Conservation (phyloP, 2,329 filamentous ascomycete genomes). For the Ophiocordyceps robertsii region DNA sequence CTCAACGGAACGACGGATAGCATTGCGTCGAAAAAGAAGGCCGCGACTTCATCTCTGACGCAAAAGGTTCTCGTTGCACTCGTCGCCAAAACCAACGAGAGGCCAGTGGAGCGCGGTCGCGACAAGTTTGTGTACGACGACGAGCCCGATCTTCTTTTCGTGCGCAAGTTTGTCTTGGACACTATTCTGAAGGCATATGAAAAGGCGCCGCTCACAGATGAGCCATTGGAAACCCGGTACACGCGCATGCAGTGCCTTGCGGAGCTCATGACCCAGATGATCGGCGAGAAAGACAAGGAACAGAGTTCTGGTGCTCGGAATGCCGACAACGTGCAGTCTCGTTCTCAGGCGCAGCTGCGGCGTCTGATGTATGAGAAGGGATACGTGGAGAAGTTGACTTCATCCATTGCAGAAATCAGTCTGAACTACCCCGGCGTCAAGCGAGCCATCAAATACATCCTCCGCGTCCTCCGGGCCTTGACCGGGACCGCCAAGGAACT, state of each 20-base stretch:
- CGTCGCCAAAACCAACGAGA: slow-evolving; percentile 77
- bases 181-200: slow-evolving; percentile 87
- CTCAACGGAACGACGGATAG: slow-evolving; percentile 58
- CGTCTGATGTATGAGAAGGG: slow-evolving; percentile 99
- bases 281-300: slow-evolving; percentile 63
- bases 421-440: slow-evolving; percentile 89
- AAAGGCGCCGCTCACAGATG: slow-evolving; percentile 65
- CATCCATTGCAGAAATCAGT: slow-evolving; percentile 89
- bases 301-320: slow-evolving; percentile 28
- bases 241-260: slow-evolving; percentile 75
- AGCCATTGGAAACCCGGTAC: slow-evolving; percentile 76
- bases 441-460: slow-evolving; percentile 89
- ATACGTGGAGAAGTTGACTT: slow-evolving; percentile 76
- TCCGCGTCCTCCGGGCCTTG: slow-evolving; percentile 75
- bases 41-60: slow-evolving; percentile 72
- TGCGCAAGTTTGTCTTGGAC: slow-evolving; percentile 89
- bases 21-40: slow-evolving; percentile 68
- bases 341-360: slow-evolving; percentile 71
- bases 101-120: slow-evolving; percentile 40
- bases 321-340: slow-evolving; percentile 24
- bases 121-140: slow-evolving; percentile 57
- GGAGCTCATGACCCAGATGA: slow-evolving; percentile 86
- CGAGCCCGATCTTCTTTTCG: slow-evolving; percentile 75
- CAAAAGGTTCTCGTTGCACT: slow-evolving; percentile 77
- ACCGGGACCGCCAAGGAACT: slow-evolving; percentile 78